Evolutionary conservation across 345 rosid species (phyloP).

Genomic region (Lepidium sativum): DNA sequence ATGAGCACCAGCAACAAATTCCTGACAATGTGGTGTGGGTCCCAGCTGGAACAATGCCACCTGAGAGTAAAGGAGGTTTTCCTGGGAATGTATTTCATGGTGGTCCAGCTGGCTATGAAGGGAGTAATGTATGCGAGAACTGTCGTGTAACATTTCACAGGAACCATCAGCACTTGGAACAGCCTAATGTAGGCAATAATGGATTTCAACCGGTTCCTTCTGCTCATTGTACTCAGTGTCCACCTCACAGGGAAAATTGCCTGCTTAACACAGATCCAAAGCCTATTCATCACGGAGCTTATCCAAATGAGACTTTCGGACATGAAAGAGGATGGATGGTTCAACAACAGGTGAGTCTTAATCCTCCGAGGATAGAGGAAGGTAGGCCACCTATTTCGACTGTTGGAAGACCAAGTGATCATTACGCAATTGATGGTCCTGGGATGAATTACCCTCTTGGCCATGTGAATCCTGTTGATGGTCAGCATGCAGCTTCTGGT

Average conservation of each 20-base stretch:
- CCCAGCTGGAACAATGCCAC: conserved; percentile 50
- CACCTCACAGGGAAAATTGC: conserved; percentile 43
- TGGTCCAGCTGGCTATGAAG: conserved; percentile 53
- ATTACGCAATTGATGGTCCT: conserved; percentile 49
- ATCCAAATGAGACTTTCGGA: conserved; percentile 48
- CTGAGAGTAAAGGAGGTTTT: conserved; percentile 61
- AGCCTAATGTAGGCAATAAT: conserved; percentile 46
- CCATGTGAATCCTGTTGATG: conserved; percentile 8
- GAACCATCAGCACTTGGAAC: conserved; percentile 61
- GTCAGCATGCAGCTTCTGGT: no score
- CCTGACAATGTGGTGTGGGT: conserved; percentile 68
- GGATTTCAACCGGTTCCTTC: conserved; percentile 39
- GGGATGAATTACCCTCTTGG: conserved; percentile 53
- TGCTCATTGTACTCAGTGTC: conserved; percentile 48
- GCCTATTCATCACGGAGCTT: conserved; percentile 36
- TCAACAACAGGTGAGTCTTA: conserved; percentile 56
- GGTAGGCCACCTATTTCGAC: conserved; percentile 48
- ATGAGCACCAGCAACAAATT: conserved; percentile 51
- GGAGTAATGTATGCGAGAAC: conserved; percentile 55
- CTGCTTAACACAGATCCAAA: conserved; percentile 50
- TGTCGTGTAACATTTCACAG: conserved; percentile 46
- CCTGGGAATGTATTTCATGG: conserved; percentile 59
- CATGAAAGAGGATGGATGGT: conserved; percentile 76
- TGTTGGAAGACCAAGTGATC: conserved; percentile 64
- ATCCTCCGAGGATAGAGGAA: conserved; percentile 47